Base-by-base conservation (phyloP, 345 rosid species). In the Syzygium aqueum region DNA sequence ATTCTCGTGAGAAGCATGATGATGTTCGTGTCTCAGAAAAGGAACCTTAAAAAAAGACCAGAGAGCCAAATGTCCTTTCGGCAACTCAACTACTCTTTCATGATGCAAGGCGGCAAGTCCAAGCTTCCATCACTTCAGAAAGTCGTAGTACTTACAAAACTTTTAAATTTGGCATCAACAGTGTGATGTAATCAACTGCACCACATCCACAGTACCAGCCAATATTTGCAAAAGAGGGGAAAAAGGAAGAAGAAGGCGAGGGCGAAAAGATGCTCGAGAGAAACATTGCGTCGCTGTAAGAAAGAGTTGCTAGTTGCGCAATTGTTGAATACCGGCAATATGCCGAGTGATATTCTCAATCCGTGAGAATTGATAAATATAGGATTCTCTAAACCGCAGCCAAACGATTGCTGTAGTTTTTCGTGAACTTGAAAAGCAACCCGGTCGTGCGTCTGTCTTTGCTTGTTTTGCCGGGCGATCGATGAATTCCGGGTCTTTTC, bases 361-460 rank as follows among this genome's bases (percentile, higher is more conserved):
- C 59, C 23, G 8, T 11, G 25, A 54, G 59, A 33, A 57, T 11
- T 23, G 28, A 57, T 2, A 33, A 73, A 19, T 9, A 37, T 1
- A 37, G 15, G 49, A 73, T 37, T 37, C 2, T 37, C 6, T n/a
- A 6, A 57, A 25, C 4, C 63, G 37, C 27, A 2, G 4, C 3
- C 0, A 11, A 73, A 2, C 4, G 10, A 19, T 1, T 0, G 3
- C 2, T 5, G 46, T 22, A 73, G 11, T 19, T 73, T 73, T 2
- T 37, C 12, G 80, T 7, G 27, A 73, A 73, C 80, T 33, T 1
- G 25, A 21, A 33, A 37, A 73, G 80, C 0, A 22, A 9, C 49
- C 80, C 3, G 80, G 25, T 37, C 25, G 6, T 40, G 49, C 49
- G 19, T 37, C 49, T 37, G 12, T 37, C 80, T 22, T 22, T 9